Evolutionary conservation across 495 filamentous ascomycete genomes (phyloP), one percentile per base, ranked within the genome.

Genomic region (Parathielavia hyrcaniae): DNA sequence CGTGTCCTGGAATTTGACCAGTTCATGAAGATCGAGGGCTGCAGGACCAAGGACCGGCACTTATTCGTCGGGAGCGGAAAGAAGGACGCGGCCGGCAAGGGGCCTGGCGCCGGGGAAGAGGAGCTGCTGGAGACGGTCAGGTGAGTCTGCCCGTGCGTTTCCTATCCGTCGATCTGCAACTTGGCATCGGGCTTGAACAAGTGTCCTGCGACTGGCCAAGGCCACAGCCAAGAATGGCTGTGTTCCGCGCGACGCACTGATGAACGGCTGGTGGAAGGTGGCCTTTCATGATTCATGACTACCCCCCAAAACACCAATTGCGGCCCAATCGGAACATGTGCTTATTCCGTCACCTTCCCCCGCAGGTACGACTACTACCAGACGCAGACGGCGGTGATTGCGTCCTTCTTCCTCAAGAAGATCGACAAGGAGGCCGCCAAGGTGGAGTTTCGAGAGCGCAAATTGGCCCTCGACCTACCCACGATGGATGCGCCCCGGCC

Each of bases 1-100:
- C 82, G 89, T 19, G 93, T 98, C 50, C 77, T 98, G 23, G 93
- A 98, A 68, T 98, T 98, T 66, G 93, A 98, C 70, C 86, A 97
- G 73, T 98, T 98, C 71, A 83, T 98, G 85, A 91, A 87, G 72
- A 91, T 98, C 49, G 82, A 87, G 52, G 93, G 93, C 1, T 98
- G 93, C 73, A 83, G 83, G 66, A 87, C 86, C 32, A 92, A 90
- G 70, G 77, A 79, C 50, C 79, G 78, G 59, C 93, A 98, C 75
- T 67, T 96, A 57, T 97, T 96, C 70, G 78, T 96, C 36, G 95
- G 91, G 0, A 89, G 83, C 61, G 83, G 82, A 17, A 87, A 87
- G 68, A 79, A 84, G 67, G 73, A 78, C 79, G 51, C 80, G 63
- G 45, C 40, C 32, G 44, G 14, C 45, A 67, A 69, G 62, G 55